Evolutionary conservation across 116 monocot species (phyloP).

Genomic region (Dioscorea cayenensis): DNA sequence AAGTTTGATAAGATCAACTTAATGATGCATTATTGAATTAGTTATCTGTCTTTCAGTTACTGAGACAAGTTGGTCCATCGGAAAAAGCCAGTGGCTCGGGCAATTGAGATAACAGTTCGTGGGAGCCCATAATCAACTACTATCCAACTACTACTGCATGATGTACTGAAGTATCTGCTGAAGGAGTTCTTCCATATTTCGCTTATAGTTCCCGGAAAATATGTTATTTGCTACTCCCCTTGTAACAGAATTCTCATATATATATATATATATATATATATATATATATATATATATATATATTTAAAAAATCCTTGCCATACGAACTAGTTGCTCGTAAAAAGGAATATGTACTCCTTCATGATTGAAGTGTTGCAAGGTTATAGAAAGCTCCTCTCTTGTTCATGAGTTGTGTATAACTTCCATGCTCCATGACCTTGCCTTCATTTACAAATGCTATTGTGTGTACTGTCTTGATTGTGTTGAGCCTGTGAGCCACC

Average conservation of each 20-base stretch:
- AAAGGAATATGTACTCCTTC: neutral
- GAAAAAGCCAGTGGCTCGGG: conserved; percentile 23
- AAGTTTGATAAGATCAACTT: too few species aligned
- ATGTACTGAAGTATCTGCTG: neutral
- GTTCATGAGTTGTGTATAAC: conserved; percentile 53
- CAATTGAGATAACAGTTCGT: neutral
- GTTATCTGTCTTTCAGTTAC: conserved; percentile 20
- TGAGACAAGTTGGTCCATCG: conserved; percentile 39
- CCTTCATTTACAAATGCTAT: conserved; percentile 61
- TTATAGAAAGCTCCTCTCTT: conserved; percentile 64
- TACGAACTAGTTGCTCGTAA: too few species aligned
- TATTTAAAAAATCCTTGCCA: neutral
- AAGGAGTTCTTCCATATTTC: neutral
- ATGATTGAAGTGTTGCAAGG: conserved; percentile 44
- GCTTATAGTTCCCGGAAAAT: neutral
- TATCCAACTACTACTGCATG: neutral
- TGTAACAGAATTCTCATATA: neutral
- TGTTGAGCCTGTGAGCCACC: conserved; percentile 75
- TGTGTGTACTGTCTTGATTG: conserved; percentile 54
- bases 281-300: neutral
- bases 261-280: neutral
- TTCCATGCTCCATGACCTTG: conserved; percentile 52
- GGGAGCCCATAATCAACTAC: too few species aligned
- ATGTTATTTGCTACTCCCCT: neutral
- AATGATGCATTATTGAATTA: neutral